phyloP scores from a whole-genome alignment of 129 eudicot species.

The Apium graveolens region DNA sequence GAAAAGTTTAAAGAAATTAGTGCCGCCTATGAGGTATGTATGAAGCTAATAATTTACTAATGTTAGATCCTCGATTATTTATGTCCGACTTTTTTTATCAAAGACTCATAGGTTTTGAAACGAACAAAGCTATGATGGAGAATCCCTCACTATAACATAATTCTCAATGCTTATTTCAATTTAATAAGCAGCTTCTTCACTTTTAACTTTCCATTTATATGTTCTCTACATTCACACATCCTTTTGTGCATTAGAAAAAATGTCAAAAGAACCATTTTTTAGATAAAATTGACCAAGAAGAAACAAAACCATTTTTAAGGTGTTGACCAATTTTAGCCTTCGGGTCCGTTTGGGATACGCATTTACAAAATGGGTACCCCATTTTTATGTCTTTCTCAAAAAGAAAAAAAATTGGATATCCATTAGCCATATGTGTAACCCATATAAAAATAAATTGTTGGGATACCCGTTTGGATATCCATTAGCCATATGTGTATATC shows the following conservation, averaged over 20 bases:
- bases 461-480: neutral
- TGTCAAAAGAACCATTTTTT: too few species aligned
- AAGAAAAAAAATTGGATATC: neutral
- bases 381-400: too few species aligned
- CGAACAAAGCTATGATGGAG: neutral
- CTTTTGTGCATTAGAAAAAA: neutral
- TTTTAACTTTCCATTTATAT: neutral
- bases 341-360: neutral
- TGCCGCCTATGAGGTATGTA: conserved; percentile 91
- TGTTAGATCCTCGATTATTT: neutral
- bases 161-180: neutral
- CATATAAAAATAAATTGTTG: too few species aligned
- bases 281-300: neutral
- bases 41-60: conserved; percentile 6
- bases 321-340: neutral
- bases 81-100: neutral
- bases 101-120: conserved; percentile 3
- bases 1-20: conserved; percentile 98
- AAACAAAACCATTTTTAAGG: neutral
- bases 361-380: neutral
- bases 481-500: too few species aligned
- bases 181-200: neutral
- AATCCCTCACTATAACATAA: neutral
- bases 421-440: too few species aligned
- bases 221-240: neutral